phyloP scores from a whole-genome alignment of 768 basidiomycete genomes.

The Mrakia frigida region DNA sequence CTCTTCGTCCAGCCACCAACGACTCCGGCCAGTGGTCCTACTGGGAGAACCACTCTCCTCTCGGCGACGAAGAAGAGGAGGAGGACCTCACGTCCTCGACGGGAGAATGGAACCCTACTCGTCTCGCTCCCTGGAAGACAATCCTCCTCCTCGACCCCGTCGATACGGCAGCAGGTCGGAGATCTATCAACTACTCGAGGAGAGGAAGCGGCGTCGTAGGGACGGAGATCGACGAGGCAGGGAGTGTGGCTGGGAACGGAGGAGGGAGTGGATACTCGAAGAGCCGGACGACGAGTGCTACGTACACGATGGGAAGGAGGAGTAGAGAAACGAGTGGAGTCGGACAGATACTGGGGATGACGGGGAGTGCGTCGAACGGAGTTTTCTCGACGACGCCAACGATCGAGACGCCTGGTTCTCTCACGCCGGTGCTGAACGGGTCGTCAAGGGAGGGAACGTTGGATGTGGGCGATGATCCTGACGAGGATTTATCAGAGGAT shows the following conservation, averaged over 20 bases:
- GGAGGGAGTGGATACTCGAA: neutral
- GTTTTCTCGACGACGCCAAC: neutral
- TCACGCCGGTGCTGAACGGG: neutral
- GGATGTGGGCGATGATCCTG: constrained; percentile 5
- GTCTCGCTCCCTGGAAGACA: constrained; percentile 83
- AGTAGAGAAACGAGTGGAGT: constrained; percentile 3
- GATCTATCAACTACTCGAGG: neutral
- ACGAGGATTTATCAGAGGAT: constrained; percentile 13
- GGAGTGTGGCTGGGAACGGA: neutral
- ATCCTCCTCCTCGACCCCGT: constrained; percentile 65
- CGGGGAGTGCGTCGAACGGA: neutral
- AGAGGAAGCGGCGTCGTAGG: neutral
- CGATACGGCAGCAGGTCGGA: neutral
- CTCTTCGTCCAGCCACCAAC: constrained; percentile 16
- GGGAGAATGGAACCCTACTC: constrained; percentile 8
- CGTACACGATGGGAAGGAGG: neutral
- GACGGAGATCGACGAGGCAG: neutral
- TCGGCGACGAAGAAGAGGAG: constrained; percentile 18
- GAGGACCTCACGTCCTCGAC: constrained; percentile 6
- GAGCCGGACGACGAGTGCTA: constrained; percentile 51
- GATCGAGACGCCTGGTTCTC: constrained; percentile 51
- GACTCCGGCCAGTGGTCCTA: constrained; percentile 17
- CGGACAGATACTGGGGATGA: neutral
- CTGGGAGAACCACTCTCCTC: constrained; percentile 24
- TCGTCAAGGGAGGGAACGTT: neutral